Conservation (phyloP, 768 basidiomycete species). For the Plicaturopsis crispa region DNA sequence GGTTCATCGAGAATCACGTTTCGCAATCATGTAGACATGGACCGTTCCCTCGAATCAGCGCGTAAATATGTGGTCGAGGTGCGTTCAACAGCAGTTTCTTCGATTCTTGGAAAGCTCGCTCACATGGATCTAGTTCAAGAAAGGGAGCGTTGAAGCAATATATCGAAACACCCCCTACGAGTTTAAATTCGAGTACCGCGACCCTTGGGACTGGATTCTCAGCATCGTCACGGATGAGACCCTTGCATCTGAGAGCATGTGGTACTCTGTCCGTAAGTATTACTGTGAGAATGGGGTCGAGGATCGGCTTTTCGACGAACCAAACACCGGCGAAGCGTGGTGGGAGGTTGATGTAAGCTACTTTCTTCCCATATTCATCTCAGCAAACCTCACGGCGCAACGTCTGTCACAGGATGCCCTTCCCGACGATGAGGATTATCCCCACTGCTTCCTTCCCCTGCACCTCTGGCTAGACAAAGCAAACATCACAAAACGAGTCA, state of each 20-base stretch:
- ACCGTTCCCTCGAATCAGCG: slow-evolving; percentile 9
- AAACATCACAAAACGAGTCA: slow-evolving; percentile 16
- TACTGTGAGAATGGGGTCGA: slow-evolving; percentile 11
- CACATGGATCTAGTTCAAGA: slow-evolving; percentile 12
- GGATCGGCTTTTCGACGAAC: slow-evolving; percentile 18
- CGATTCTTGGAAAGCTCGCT: neutral
- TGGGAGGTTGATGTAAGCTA: slow-evolving; percentile 18
- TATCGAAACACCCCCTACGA: slow-evolving; percentile 9
- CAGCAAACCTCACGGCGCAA: neutral
- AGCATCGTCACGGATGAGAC: slow-evolving; percentile 14
- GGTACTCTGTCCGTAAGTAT: slow-evolving; percentile 17
- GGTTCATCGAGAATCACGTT: neutral
- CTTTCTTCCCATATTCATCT: neutral
- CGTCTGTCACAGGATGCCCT: slow-evolving; percentile 12
- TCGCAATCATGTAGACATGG: neutral
- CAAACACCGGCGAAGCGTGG: slow-evolving; percentile 21
- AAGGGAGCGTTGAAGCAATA: slow-evolving; percentile 6
- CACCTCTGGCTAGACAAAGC: slow-evolving; percentile 26
- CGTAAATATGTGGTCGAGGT: slow-evolving; percentile 14
- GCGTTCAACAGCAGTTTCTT: slow-evolving; percentile 1
- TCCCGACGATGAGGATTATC: slow-evolving; percentile 10
- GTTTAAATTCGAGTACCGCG: slow-evolving; percentile 18
- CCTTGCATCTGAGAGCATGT: slow-evolving; percentile 9
- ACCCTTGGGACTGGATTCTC: slow-evolving; percentile 22
- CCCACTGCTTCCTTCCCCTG: slow-evolving; percentile 18